These are phyloP conservation scores for Collybia sordida DNA, from an alignment of 768 basidiomycete genomes.

Conservation along the genomic window DNA sequence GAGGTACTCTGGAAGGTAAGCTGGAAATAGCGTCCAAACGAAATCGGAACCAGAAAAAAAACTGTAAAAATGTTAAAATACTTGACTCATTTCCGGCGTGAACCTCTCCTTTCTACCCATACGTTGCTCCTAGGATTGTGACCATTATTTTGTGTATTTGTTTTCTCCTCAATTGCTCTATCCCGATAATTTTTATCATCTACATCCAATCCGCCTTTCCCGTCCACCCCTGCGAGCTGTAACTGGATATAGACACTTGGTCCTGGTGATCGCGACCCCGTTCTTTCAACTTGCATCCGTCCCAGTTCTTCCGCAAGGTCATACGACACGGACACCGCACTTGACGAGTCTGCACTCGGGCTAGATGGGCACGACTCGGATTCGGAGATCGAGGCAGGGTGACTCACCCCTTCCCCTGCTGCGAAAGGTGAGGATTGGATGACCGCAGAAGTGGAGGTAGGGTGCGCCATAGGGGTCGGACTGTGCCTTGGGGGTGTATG, in stretches of 20 bases:
- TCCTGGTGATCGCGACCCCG: background rate
- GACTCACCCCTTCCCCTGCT: slow-evolving; percentile 2
- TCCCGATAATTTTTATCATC: background rate
- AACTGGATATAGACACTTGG: background rate
- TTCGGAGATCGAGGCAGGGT: no score
- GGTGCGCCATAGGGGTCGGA: background rate
- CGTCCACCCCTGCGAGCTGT: no score
- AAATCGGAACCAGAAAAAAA: no score
- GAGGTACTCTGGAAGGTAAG: no score
- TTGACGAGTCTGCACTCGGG: background rate
- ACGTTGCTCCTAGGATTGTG: background rate
- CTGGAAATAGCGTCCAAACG: no score
- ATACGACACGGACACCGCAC: slow-evolving; percentile 16
- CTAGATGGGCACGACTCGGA: background rate
- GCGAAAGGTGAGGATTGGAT: background rate
- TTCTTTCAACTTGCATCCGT: slow-evolving; percentile 26
- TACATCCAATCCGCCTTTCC: no score
- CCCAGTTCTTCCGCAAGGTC: slow-evolving; percentile 42
- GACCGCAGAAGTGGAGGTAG: background rate
- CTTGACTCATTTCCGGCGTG: no score
- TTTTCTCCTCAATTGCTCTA: background rate
- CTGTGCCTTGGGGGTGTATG: no score
- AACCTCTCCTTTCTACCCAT: background rate
- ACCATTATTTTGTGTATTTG: background rate
- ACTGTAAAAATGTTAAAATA: no score